Conservation (phyloP, 2,329 filamentous ascomycete species). For the Alternaria sp. region DNA sequence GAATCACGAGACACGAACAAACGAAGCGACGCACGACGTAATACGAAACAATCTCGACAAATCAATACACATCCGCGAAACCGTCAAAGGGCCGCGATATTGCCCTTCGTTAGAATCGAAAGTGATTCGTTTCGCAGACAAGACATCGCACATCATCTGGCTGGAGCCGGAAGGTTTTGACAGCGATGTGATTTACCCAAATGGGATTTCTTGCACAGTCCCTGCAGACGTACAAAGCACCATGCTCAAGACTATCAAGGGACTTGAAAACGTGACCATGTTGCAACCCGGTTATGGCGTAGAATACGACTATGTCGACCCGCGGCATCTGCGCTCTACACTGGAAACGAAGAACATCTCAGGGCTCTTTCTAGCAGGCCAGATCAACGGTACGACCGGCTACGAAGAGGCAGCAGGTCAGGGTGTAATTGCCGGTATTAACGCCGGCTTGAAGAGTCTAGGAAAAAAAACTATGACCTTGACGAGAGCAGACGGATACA, state of each 20-base stretch:
- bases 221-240: slow-evolving; percentile 85
- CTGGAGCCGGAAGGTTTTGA: slow-evolving; percentile 95
- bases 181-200: slow-evolving; percentile 90
- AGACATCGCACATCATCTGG: slow-evolving; percentile 88
- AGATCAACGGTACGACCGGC: slow-evolving; percentile 97
- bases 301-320: slow-evolving; percentile 98
- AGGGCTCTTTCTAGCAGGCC: slow-evolving; percentile 90
- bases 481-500: slow-evolving; percentile 87
- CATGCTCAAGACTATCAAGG: slow-evolving; percentile 84
- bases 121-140: slow-evolving; percentile 84
- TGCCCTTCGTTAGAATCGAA: slow-evolving; percentile 97
- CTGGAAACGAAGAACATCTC: slow-evolving; percentile 92
- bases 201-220: slow-evolving; percentile 96
- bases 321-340: slow-evolving; percentile 83
- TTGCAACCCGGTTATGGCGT: slow-evolving; percentile 95
- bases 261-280: slow-evolving; percentile 89
- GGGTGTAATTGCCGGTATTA: slow-evolving; percentile 90
- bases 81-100: slow-evolving; percentile 91
- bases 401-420: slow-evolving; percentile 98
- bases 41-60: slow-evolving; percentile 92
- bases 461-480: slow-evolving; percentile 72
- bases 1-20: slow-evolving; percentile 91
- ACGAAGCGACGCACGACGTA: slow-evolving; percentile 80
- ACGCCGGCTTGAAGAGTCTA: slow-evolving; percentile 82
- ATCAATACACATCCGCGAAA: slow-evolving; percentile 94